Evolutionary conservation across 2,329 filamentous ascomycete genomes (phyloP).

Genomic region (Triangularia setosa): DNA sequence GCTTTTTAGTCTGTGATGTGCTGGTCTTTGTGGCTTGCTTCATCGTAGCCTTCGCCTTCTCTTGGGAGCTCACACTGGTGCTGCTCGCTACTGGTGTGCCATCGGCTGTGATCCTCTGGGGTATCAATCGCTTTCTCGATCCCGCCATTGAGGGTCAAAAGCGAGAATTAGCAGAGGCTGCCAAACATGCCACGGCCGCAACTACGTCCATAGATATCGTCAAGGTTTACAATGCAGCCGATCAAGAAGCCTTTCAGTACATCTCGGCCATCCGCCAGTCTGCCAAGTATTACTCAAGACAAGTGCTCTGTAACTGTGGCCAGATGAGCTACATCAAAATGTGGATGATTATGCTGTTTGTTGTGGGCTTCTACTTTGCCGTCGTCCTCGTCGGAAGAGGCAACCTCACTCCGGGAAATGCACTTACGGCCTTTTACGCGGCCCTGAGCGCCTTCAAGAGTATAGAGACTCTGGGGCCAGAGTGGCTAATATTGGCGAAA

Average conservation of each 20-base stretch:
- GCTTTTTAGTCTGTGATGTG: slow-evolving; percentile 61
- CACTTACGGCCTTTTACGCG: slow-evolving; percentile 83
- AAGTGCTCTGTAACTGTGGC: slow-evolving; percentile 64
- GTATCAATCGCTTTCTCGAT: slow-evolving; percentile 59
- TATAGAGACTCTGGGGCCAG: slow-evolving; percentile 69
- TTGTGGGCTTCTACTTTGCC: slow-evolving; percentile 88
- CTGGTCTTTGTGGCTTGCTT: slow-evolving; percentile 65
- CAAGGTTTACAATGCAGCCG: slow-evolving; percentile 77
- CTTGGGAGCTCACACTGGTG: slow-evolving; percentile 80
- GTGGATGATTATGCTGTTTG: slow-evolving; percentile 74
- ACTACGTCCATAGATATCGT: slow-evolving; percentile 76
- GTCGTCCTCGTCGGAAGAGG: slow-evolving; percentile 62
- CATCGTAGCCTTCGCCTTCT: slow-evolving; percentile 69
- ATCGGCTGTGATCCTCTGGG: slow-evolving; percentile 55
- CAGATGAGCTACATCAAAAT: slow-evolving; percentile 73
- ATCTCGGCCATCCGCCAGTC: slow-evolving; percentile 52
- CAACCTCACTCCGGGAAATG: slow-evolving; percentile 56
- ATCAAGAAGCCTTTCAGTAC: slow-evolving; percentile 66
- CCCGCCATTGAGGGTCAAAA: slow-evolving; percentile 67
- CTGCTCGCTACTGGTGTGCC: slow-evolving; percentile 71
- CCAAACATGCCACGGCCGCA: slow-evolving; percentile 67
- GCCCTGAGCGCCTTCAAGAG: slow-evolving; percentile 73
- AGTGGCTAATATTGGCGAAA: slow-evolving; percentile 73
- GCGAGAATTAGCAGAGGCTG: slow-evolving; percentile 61
- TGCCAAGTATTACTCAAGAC: slow-evolving; percentile 59